A percentile compares a stretch with the other conserved stretches of the same genome.
These are phyloP conservation scores for Escovopsis weberi DNA, from an alignment of 2,329 filamentous ascomycete genomes.

Conservation along the genomic window DNA sequence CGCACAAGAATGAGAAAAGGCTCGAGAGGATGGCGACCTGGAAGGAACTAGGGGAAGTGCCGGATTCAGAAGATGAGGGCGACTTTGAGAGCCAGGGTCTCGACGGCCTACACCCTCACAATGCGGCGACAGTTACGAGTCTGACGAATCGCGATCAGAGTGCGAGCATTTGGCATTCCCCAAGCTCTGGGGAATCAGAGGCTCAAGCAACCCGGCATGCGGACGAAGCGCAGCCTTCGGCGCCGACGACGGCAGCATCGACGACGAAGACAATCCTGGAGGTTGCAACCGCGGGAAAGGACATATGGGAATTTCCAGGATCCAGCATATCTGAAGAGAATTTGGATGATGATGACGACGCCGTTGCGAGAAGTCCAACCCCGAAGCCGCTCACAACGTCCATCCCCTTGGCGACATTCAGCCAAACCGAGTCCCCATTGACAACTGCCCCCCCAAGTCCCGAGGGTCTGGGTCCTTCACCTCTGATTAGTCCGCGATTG, in stretches of 20 bases:
- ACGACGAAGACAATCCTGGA: not conserved
- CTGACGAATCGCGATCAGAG: not conserved
- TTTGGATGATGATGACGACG: too few species aligned
- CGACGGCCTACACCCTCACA: not conserved
- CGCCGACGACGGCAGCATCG: not conserved
- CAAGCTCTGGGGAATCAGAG: conserved; percentile 35
- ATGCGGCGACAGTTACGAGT: not conserved
- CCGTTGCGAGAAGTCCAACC: too few species aligned
- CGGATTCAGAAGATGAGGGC: conserved; percentile 35
- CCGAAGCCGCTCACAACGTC: too few species aligned
- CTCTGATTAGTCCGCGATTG: too few species aligned
- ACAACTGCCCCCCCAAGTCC: too few species aligned
- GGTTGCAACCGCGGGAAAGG: not conserved
- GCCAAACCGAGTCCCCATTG: too few species aligned
- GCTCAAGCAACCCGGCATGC: conserved; percentile 24
- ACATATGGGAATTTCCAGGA: conserved; percentile 7
- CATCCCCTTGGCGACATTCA: too few species aligned
- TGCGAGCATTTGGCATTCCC: conserved; percentile 23
- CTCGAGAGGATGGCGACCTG: conserved; percentile 27
- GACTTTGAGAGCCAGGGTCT: conserved; percentile 24
- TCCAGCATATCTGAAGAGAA: conserved; percentile 11
- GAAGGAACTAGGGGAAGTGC: conserved; percentile 36
- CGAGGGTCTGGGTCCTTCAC: too few species aligned
- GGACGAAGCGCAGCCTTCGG: not conserved
- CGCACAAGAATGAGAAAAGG: conserved; percentile 13